These are phyloP conservation scores for Cyanidiococcus yangmingshanensis DNA, from an alignment of 23 red algal species.

Conservation along the genomic window DNA sequence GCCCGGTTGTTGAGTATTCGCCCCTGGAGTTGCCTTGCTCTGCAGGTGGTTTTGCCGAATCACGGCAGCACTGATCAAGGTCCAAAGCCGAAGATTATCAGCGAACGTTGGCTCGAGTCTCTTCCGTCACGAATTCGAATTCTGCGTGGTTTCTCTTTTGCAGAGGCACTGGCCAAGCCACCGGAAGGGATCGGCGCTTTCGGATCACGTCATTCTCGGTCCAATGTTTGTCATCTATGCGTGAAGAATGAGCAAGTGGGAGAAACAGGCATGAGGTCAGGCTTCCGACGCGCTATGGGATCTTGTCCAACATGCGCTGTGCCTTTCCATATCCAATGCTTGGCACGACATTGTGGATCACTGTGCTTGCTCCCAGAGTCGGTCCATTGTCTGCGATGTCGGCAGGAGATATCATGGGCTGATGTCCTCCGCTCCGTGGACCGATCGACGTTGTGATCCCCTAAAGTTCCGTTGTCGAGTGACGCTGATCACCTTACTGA, in stretches of 20 bases:
- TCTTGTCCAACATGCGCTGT: neutral
- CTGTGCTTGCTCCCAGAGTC: neutral
- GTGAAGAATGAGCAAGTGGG: neutral
- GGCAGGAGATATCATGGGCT: neutral
- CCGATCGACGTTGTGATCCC: neutral
- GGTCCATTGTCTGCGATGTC: neutral
- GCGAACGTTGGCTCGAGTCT: neutral
- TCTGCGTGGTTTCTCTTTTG: neutral
- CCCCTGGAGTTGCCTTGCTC: neutral
- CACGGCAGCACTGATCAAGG: neutral
- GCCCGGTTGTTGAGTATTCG: neutral
- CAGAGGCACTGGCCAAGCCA: neutral
- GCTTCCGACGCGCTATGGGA: neutral
- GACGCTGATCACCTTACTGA: too few relatives aligned
- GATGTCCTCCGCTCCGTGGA: conserved; percentile 5
- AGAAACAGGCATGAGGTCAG: neutral
- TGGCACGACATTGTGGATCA: neutral
- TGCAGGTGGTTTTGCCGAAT: neutral
- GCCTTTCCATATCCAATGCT: neutral
- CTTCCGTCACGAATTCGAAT: neutral
- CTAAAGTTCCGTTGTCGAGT: too few relatives aligned
- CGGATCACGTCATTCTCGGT: neutral
- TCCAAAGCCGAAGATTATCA: neutral
- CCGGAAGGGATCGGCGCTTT: conserved; percentile 1
- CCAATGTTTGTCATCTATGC: neutral